phyloP scores from a whole-genome alignment of 305 asterid genomes.

The Solanum chacoense region DNA sequence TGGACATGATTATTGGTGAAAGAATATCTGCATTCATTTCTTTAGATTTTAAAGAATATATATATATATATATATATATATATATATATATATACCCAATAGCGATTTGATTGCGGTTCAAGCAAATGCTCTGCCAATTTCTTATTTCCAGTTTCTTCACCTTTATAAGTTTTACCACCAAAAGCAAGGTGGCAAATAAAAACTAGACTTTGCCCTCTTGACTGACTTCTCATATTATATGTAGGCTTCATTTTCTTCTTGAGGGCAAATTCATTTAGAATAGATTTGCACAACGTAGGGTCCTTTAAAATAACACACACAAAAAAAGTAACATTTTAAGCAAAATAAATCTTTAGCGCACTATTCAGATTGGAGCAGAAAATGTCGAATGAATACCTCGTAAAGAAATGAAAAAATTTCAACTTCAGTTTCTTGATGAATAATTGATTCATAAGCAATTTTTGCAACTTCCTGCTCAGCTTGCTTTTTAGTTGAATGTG shows the following conservation, averaged over 20 bases:
- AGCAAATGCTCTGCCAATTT: slow-evolving; percentile 21
- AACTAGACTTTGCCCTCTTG: neutral
- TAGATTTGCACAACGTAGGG: slow-evolving; percentile 11
- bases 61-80: no score
- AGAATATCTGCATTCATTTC: slow-evolving; percentile 13
- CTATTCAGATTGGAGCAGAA: neutral
- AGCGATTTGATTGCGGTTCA: slow-evolving; percentile 7
- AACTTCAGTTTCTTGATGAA: neutral
- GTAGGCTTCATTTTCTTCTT: slow-evolving; percentile 7
- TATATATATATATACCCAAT: neutral
- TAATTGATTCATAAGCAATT: slow-evolving; percentile 6
- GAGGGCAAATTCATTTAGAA: slow-evolving; percentile 1
- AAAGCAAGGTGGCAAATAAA: slow-evolving; percentile 8
- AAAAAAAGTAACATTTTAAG: neutral
- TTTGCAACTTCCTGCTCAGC: slow-evolving; percentile 17
- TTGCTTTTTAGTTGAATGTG: neutral
- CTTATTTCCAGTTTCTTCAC: slow-evolving; percentile 14
- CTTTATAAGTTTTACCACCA: slow-evolving; percentile 9
- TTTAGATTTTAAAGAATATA: neutral
- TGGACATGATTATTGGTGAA: slow-evolving; percentile 7
- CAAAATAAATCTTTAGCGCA: neutral
- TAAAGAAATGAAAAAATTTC: neutral
- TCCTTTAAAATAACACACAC: neutral
- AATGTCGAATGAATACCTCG: neutral
- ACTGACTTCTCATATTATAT: neutral